Evolutionary conservation across 805 yeast species (phyloP).

Genomic region (Starmerella bombi): DNA sequence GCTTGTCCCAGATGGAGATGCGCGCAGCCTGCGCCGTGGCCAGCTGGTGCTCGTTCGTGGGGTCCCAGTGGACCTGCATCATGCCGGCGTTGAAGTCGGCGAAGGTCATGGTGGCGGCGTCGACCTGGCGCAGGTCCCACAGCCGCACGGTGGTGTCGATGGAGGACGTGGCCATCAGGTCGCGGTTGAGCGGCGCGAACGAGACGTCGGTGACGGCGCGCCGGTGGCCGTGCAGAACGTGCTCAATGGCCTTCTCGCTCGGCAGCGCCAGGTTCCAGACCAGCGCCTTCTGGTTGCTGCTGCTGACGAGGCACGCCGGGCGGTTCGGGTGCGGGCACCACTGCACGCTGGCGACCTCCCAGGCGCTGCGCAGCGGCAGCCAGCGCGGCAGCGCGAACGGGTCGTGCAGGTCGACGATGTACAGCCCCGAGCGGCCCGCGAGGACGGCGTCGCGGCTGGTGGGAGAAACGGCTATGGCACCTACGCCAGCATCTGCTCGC

Average conservation of each 20-base stretch:
- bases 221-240: constrained; percentile 76
- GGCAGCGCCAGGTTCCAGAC: constrained; percentile 79
- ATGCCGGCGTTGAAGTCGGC: constrained; percentile 97
- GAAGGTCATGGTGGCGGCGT: constrained; percentile 35
- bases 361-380: constrained; percentile 80
- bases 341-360: constrained; percentile 98
- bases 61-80: constrained; percentile 89
- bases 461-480: constrained; percentile 81
- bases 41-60: constrained; percentile 54
- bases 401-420: constrained; percentile 84
- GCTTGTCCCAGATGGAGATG: constrained; percentile 74
- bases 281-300: constrained; percentile 89
- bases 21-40: constrained; percentile 80
- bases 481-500: constrained; percentile 81
- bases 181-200: constrained; percentile 79
- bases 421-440: constrained; percentile 76
- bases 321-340: constrained; percentile 88
- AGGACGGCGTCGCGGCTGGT: constrained; percentile 85
- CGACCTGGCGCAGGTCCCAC: constrained; percentile 56
- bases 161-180: constrained; percentile 79
- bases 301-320: constrained; percentile 84
- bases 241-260: constrained; percentile 65
- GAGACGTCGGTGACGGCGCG: constrained; percentile 93
- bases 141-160: constrained; percentile 75
- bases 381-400: constrained; percentile 92